These are phyloP conservation scores for Penicillium pancosmium DNA, from an alignment of 495 filamentous ascomycete species.

Conservation along the genomic window DNA sequence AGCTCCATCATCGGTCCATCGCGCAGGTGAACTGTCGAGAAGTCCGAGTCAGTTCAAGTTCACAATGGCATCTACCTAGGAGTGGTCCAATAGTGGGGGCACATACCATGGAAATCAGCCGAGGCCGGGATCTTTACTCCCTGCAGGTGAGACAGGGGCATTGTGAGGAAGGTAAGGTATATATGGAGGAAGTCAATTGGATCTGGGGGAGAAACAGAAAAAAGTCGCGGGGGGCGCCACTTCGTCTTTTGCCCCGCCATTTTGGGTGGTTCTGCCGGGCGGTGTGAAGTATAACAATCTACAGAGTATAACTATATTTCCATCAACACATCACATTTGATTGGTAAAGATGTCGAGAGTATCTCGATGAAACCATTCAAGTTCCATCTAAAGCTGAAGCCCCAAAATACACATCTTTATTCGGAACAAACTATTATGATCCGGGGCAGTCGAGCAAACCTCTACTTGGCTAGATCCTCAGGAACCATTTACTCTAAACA, in stretches of 20 bases:
- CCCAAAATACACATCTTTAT: neutral
- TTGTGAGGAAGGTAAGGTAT: conserved; percentile 11
- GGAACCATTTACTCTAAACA: conserved; percentile 4
- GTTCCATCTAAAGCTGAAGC: too few relatives aligned
- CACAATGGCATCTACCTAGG: conserved; percentile 19
- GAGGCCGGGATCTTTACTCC: conserved; percentile 66
- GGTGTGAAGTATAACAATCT: conserved; percentile 12
- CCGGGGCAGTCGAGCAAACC: neutral
- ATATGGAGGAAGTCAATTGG: neutral
- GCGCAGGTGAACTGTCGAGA: conserved; percentile 62
- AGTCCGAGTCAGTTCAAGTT: conserved; percentile 8
- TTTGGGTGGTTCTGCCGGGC: conserved; percentile 20
- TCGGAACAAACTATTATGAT: neutral
- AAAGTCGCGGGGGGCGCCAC: neutral
- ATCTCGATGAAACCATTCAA: too few relatives aligned
- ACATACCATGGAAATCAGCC: conserved; percentile 67
- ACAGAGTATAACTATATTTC: too few relatives aligned
- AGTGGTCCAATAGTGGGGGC: neutral
- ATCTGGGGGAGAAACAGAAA: conserved; percentile 1
- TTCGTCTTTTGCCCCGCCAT: conserved; percentile 9
- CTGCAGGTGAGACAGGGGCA: conserved; percentile 45
- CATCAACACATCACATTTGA: too few relatives aligned
- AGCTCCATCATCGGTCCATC: conserved; percentile 80
- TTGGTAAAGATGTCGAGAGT: too few relatives aligned
- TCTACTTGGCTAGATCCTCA: conserved; percentile 2